Evolutionary conservation across 345 rosid genomes (phyloP).

Genomic region (Syzygium grande): DNA sequence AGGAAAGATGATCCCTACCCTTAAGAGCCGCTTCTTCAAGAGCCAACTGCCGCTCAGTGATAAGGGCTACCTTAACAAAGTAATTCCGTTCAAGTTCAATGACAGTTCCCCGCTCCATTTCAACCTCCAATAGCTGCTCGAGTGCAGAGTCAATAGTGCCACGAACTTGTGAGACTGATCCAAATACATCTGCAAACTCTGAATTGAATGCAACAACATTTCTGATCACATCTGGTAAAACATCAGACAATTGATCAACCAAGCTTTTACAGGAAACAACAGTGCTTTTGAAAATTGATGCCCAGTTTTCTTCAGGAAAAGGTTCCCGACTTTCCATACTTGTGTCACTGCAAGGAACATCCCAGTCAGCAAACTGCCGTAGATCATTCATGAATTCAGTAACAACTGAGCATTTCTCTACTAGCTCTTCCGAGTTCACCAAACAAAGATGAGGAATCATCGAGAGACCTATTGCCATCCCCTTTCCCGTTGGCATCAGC

Average conservation of each 20-base stretch:
- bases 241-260: constrained; percentile 63
- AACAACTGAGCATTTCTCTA: constrained; percentile 63
- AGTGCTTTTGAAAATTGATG: constrained; percentile 45
- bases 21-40: constrained; percentile 79
- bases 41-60: constrained; percentile 76
- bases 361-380: constrained; percentile 31
- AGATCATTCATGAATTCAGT: constrained; percentile 53
- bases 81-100: constrained; percentile 76
- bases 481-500: constrained; percentile 25
- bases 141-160: constrained; percentile 70
- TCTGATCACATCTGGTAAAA: constrained; percentile 57
- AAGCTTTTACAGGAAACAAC: constrained; percentile 50
- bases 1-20: constrained; percentile 85
- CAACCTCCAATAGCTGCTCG: constrained; percentile 70
- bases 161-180: constrained; percentile 67
- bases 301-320: constrained; percentile 44
- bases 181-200: constrained; percentile 80
- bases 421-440: constrained; percentile 68
- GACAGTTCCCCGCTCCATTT: constrained; percentile 68
- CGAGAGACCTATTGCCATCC: constrained; percentile 19
- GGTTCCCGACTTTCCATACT: constrained; percentile 17
- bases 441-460: constrained; percentile 35
- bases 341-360: constrained; percentile 14
- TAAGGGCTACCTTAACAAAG: constrained; percentile 72
- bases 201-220: constrained; percentile 58